Percentiles rank a stretch among this genome's conserved stretches.
Conservation (phyloP, 2,329 filamentous ascomycete genomes). For the Microthyrium microscopicum region DNA sequence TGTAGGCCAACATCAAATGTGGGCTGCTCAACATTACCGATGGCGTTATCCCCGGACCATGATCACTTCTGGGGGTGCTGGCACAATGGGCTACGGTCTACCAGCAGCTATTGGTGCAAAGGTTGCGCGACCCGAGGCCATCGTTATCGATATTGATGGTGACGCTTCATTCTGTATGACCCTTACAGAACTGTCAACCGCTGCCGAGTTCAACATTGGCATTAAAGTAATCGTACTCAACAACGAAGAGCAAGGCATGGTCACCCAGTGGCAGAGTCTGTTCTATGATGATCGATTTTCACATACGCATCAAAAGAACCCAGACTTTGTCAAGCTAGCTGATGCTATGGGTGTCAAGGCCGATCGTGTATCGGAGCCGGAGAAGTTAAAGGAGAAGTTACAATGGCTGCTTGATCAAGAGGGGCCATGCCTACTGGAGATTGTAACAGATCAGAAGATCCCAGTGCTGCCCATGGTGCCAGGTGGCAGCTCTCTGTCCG, state of each 20-base stretch:
- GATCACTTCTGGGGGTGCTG: slow-evolving; percentile 90
- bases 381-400: slow-evolving; percentile 60
- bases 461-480: slow-evolving; percentile 98
- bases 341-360: slow-evolving; percentile 81
- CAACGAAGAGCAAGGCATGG: slow-evolving; percentile 97
- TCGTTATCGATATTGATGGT: slow-evolving; percentile 91
- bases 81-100: slow-evolving; percentile 91
- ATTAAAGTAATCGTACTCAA: slow-evolving; percentile 91
- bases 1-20: slow-evolving; percentile 98
- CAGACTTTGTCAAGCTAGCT: slow-evolving; percentile 86
- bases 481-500: slow-evolving; percentile 68
- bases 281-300: slow-evolving; percentile 91
- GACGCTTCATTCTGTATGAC: slow-evolving; percentile 99
- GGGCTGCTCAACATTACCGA: slow-evolving; percentile 90
- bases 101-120: slow-evolving; percentile 92
- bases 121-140: slow-evolving; percentile 62
- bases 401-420: slow-evolving; percentile 75
- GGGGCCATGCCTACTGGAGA: slow-evolving; percentile 83
- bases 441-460: slow-evolving; percentile 76
- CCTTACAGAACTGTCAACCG: slow-evolving; percentile 82
- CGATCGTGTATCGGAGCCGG: slow-evolving; percentile 53
- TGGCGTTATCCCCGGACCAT: slow-evolving; percentile 85
- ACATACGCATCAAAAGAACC: slow-evolving; percentile 87
- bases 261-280: slow-evolving; percentile 94
- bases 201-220: slow-evolving; percentile 88